Percentiles rank a stretch among this genome's conserved stretches.
These are phyloP conservation scores for Eragrostis curvula DNA, from an alignment of 176 grass and related monocot genomes.

Conservation along the genomic window DNA sequence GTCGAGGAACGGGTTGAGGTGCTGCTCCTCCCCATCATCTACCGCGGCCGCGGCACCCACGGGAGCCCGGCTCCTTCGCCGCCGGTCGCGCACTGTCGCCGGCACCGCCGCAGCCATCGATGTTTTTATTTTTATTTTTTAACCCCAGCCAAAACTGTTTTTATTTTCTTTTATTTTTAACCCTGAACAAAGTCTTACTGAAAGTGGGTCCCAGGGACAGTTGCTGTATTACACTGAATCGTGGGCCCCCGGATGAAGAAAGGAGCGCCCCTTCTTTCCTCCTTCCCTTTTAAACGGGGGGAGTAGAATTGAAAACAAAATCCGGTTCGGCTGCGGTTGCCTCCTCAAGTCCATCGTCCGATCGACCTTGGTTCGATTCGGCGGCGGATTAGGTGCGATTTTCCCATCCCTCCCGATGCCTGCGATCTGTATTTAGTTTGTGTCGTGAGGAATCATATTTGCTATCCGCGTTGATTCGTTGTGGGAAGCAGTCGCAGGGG, in stretches of 20 bases:
- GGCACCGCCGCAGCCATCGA: background rate
- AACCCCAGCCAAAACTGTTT: background rate
- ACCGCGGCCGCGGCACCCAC: background rate
- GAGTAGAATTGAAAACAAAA: background rate
- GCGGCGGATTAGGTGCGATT: background rate
- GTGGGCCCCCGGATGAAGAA: background rate
- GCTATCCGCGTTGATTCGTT: background rate
- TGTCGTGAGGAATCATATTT: background rate
- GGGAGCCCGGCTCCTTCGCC: slow-evolving; percentile 10
- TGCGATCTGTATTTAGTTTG: background rate
- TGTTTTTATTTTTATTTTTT: background rate
- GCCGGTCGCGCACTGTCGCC: background rate
- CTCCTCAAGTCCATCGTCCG: background rate
- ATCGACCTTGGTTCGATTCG: slow-evolving; percentile 4
- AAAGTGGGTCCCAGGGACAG: background rate
- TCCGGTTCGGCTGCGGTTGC: background rate
- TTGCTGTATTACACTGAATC: background rate
- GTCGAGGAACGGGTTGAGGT: slow-evolving; percentile 56
- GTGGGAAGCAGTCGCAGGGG: background rate
- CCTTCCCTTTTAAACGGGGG: slow-evolving; percentile 1
- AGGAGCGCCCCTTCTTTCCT: background rate
- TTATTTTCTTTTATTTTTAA: background rate
- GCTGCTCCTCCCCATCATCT: slow-evolving; percentile 61
- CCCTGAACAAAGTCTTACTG: background rate
- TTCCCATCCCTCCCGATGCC: background rate